Percentiles rank a stretch among this genome's conserved stretches.
Conservation (phyloP, 2,329 filamentous ascomycete genomes). For the Sarocladium kiliense region DNA sequence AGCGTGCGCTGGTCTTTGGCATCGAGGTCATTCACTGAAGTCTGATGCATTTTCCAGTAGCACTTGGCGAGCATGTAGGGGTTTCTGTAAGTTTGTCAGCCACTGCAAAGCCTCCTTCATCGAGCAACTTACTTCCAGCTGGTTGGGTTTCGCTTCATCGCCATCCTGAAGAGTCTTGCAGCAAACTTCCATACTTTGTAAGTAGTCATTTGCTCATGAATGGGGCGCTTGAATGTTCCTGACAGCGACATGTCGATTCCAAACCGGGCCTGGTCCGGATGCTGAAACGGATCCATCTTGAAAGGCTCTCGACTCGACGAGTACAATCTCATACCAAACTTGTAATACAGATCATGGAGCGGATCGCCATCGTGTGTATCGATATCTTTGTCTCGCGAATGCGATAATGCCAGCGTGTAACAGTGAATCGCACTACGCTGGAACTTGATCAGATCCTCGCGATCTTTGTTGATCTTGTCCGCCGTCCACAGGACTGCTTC, state of each 20-base stretch:
- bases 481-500: slow-evolving; percentile 84
- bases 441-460: slow-evolving; percentile 65
- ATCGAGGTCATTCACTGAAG: slow-evolving; percentile 37
- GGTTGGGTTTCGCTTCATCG: slow-evolving; percentile 46
- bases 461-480: slow-evolving; percentile 84
- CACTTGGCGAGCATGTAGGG: slow-evolving; percentile 58
- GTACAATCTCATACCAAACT: slow-evolving; percentile 57
- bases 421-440: slow-evolving; percentile 82
- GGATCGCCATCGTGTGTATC: slow-evolving; percentile 44
- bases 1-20: slow-evolving; percentile 31
- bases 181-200: slow-evolving; percentile 60
- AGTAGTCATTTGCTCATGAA: slow-evolving; percentile 52
- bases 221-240: slow-evolving; percentile 45
- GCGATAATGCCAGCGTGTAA: slow-evolving; percentile 57
- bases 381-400: slow-evolving; percentile 42
- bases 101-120: slow-evolving; percentile 17
- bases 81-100: slow-evolving; percentile 31
- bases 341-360: slow-evolving; percentile 54
- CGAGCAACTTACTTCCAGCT: slow-evolving; percentile 48
- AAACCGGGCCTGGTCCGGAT: slow-evolving; percentile 51
- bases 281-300: slow-evolving; percentile 56
- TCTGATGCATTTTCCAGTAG: slow-evolving; percentile 59
- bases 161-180: slow-evolving; percentile 49
- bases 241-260: slow-evolving; percentile 46
- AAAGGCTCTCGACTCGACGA: slow-evolving; percentile 58